Percentiles rank a stretch among this genome's conserved stretches.
These are phyloP conservation scores for Diaporthe velutina DNA, from an alignment of 2,329 filamentous ascomycete genomes.

Conservation along the genomic window DNA sequence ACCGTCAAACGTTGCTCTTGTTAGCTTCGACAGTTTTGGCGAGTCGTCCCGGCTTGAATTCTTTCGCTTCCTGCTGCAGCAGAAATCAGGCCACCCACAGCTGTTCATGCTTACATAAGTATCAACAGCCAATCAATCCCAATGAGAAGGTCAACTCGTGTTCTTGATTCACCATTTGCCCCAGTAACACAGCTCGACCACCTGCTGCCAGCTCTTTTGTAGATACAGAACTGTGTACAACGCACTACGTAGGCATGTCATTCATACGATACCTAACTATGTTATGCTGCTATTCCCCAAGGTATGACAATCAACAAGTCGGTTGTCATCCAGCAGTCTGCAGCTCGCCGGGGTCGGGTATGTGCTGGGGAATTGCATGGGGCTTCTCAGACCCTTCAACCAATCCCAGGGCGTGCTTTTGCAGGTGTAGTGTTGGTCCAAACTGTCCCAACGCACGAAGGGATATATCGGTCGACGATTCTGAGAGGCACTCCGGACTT, in stretches of 20 bases:
- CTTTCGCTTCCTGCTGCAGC: constrained; percentile 12
- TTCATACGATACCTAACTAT: background rate
- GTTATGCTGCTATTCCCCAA: background rate
- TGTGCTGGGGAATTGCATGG: background rate
- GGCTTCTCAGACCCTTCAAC: background rate
- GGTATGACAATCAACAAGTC: background rate
- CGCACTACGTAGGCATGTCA: background rate
- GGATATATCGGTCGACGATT: background rate
- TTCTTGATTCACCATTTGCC: background rate
- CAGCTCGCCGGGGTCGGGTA: background rate
- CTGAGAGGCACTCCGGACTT: background rate
- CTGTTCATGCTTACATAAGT: constrained; percentile 27
- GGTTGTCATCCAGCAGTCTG: background rate
- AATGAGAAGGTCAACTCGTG: constrained; percentile 32
- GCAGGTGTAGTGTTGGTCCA: background rate
- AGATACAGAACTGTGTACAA: background rate
- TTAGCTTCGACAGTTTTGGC: constrained; percentile 14
- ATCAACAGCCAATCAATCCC: constrained; percentile 10
- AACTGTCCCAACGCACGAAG: background rate
- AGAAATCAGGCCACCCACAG: constrained; percentile 28
- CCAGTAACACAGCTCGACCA: background rate
- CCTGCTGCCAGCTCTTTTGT: background rate
- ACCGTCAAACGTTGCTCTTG: constrained; percentile 36
- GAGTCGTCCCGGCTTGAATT: constrained; percentile 25
- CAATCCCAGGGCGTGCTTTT: background rate